These are phyloP conservation scores for Hypoxylon cercidicola DNA, from an alignment of 495 filamentous ascomycete genomes.

Conservation along the genomic window DNA sequence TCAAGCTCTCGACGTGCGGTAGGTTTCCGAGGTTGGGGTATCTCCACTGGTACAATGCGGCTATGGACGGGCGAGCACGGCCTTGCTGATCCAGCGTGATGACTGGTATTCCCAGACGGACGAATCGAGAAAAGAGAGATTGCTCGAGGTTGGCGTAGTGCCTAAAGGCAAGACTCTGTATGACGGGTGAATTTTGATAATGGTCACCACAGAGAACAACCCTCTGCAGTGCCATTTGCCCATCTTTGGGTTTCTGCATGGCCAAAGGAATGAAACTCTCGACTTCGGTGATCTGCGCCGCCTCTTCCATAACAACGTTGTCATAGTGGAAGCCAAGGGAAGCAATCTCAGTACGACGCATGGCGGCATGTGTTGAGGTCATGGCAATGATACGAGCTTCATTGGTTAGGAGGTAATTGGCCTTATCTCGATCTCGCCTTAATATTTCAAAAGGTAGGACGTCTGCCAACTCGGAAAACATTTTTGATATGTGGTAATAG, in stretches of 20 bases:
- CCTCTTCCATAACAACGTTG: slow-evolving; percentile 99
- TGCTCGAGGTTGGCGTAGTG: slow-evolving; percentile 97
- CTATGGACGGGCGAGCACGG: slow-evolving; percentile 84
- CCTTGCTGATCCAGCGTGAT: slow-evolving; percentile 94
- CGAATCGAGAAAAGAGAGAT: slow-evolving; percentile 89
- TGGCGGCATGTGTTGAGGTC: slow-evolving; percentile 99
- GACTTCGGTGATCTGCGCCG: slow-evolving; percentile 96
- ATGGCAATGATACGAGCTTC: slow-evolving; percentile 97
- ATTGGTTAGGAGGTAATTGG: slow-evolving; percentile 93
- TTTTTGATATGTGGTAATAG: slow-evolving; percentile 88
- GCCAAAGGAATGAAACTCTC: slow-evolving; percentile 95
- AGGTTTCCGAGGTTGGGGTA: slow-evolving; percentile 85
- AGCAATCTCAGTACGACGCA: slow-evolving; percentile 92
- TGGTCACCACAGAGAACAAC: slow-evolving; percentile 96
- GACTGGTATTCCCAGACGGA: slow-evolving; percentile 88
- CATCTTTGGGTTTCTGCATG: slow-evolving; percentile 82
- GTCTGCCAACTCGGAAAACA: slow-evolving; percentile 93
- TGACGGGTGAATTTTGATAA: slow-evolving; percentile 93
- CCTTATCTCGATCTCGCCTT: slow-evolving; percentile 84
- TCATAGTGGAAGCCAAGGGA: slow-evolving; percentile 95
- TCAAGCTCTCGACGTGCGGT: slow-evolving; percentile 70
- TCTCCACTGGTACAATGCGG: slow-evolving; percentile 92
- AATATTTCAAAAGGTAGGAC: slow-evolving; percentile 96
- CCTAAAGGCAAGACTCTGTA: slow-evolving; percentile 95
- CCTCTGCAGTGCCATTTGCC: slow-evolving; percentile 80